These are phyloP conservation scores for Hygrophorus pudorinus DNA, from an alignment of 768 basidiomycete species.

Conservation along the genomic window DNA sequence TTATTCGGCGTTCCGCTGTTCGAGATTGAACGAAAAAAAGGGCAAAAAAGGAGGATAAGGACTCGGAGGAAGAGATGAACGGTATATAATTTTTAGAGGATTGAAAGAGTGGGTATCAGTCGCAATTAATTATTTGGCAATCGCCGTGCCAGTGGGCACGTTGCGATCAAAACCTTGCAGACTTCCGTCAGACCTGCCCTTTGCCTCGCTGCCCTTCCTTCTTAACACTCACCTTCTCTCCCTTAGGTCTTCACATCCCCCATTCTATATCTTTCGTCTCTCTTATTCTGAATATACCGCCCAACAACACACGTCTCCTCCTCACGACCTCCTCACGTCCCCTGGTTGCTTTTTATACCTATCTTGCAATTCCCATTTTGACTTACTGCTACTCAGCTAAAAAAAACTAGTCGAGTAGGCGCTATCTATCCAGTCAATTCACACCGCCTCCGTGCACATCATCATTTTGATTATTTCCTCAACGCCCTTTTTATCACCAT, in stretches of 20 bases:
- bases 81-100: too few relatives aligned
- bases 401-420: not conserved
- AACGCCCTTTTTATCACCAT: constrained; percentile 11
- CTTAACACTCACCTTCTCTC: constrained; percentile 30
- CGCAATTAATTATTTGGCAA: constrained; percentile 30
- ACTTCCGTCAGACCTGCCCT: constrained; percentile 43
- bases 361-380: constrained; percentile 22
- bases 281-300: constrained; percentile 28
- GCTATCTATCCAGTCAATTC: constrained; percentile 16
- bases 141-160: constrained; percentile 56
- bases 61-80: too few relatives aligned
- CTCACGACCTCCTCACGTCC: constrained; percentile 49
- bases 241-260: constrained; percentile 18
- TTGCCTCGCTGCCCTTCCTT: constrained; percentile 45
- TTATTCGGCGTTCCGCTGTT: too few relatives aligned
- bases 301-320: constrained; percentile 37
- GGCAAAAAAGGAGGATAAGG: too few relatives aligned
- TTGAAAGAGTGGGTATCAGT: too few relatives aligned
- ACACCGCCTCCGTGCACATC: constrained; percentile 6
- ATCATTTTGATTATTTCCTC: constrained; percentile 14
- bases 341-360: constrained; percentile 45
- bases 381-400: constrained; percentile 1
- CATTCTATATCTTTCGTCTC: constrained; percentile 9
- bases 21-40: too few relatives aligned
- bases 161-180: constrained; percentile 67